These are phyloP conservation scores for Fraxinus ornus DNA, from an alignment of 305 asterid genomes.

Conservation along the genomic window DNA sequence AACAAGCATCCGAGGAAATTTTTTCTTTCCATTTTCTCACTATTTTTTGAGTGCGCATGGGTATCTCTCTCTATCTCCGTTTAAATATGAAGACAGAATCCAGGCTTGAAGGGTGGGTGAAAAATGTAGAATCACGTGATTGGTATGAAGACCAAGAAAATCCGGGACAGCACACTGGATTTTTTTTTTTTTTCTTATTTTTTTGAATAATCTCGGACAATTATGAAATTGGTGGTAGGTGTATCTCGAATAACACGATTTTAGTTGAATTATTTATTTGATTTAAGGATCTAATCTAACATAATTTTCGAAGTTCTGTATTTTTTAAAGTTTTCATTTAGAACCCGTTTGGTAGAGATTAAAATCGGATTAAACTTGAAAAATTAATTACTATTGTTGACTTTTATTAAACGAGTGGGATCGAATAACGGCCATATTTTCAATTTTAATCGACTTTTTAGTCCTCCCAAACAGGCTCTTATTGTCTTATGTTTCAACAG, in stretches of 20 bases:
- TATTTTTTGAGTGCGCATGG: neutral
- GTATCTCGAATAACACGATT: neutral
- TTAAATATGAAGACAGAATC: neutral
- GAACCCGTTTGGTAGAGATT: no score
- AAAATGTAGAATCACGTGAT: neutral
- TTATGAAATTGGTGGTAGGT: neutral
- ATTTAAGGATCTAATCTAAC: no score
- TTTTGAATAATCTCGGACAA: neutral
- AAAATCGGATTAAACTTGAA: no score
- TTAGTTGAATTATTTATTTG: neutral
- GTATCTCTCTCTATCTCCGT: neutral
- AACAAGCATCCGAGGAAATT: slow-evolving; percentile 30
- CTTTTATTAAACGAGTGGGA: no score
- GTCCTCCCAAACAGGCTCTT: no score
- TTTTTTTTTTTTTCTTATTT: no score
- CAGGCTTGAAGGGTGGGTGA: neutral
- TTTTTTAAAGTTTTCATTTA: no score
- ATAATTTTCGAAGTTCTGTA: no score
- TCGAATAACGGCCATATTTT: no score
- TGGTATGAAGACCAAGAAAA: neutral
- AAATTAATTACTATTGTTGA: no score
- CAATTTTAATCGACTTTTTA: no score
- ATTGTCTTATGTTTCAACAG: no score
- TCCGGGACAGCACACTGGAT: neutral
- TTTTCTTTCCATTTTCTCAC: slow-evolving; percentile 37